Evolutionary conservation across 1,139 yeast genomes (phyloP).

Genomic region (Groenewaldozyma auringiensis): DNA sequence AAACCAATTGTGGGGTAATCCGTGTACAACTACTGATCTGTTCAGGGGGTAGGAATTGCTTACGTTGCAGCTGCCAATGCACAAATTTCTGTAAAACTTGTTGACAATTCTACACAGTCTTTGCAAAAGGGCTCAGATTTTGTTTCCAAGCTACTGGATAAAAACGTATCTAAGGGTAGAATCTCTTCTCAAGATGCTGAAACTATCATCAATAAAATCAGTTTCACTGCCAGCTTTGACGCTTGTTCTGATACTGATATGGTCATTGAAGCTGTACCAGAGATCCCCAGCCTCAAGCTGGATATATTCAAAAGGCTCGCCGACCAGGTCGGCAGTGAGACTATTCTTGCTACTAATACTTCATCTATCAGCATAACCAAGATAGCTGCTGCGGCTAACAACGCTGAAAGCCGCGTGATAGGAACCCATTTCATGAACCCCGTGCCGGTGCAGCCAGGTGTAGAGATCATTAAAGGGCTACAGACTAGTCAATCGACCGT

Average conservation of each 20-base stretch:
- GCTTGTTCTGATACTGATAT: conserved; percentile 30
- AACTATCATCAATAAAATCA: conserved; percentile 26
- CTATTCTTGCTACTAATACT: conserved; percentile 38
- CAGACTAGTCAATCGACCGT: conserved; percentile 35
- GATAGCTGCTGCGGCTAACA: conserved; percentile 37
- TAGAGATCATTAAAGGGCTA: conserved; percentile 37
- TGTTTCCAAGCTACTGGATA: conserved; percentile 32
- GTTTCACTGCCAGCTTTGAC: conserved; percentile 23
- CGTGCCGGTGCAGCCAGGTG: conserved; percentile 41
- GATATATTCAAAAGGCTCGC: conserved; percentile 34
- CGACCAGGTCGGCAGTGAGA: conserved; percentile 22
- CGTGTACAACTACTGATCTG: background rate
- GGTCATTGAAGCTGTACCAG: conserved; percentile 41
- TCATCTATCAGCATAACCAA: conserved; percentile 39
- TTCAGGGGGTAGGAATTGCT: conserved; percentile 38
- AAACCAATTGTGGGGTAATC: background rate
- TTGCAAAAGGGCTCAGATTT: conserved; percentile 30
- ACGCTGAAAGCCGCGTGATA: conserved; percentile 36
- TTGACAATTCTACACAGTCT: conserved; percentile 32
- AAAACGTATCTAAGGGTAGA: conserved; percentile 33
- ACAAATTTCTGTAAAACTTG: conserved; percentile 31
- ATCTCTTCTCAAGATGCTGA: conserved; percentile 30
- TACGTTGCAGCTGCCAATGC: conserved; percentile 37
- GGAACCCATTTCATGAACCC: conserved; percentile 42
- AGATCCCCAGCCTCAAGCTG: conserved; percentile 32